These are phyloP conservation scores for Scleroderma citrinum DNA, from an alignment of 768 basidiomycete species.

Conservation along the genomic window DNA sequence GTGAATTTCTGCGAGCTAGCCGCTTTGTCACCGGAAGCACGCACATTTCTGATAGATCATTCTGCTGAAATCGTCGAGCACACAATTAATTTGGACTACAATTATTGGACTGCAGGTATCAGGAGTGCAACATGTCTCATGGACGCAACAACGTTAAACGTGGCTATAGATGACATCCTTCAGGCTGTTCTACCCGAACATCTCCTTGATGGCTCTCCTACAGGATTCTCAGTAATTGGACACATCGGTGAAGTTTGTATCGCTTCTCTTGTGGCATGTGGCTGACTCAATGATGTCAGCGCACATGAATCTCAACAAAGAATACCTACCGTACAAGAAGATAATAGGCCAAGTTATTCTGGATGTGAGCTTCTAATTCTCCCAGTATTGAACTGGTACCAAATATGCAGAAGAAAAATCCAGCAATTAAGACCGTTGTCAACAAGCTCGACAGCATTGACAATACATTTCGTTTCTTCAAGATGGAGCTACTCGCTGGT, in stretches of 20 bases:
- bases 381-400: not conserved
- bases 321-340: conserved; percentile 88
- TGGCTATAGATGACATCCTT: conserved; percentile 69
- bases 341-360: conserved; percentile 89
- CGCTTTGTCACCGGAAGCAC: conserved; percentile 53
- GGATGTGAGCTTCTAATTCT: conserved; percentile 52
- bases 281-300: conserved; percentile 40
- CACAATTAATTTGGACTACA: conserved; percentile 64
- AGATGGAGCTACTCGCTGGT: conserved; percentile 95
- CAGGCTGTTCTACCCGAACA: conserved; percentile 75
- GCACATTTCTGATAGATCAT: conserved; percentile 51
- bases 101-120: conserved; percentile 83
- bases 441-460: conserved; percentile 91
- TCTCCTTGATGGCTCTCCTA: conserved; percentile 72
- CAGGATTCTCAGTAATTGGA: conserved; percentile 82
- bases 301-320: conserved; percentile 84
- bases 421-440: conserved; percentile 77
- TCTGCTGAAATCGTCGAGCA: conserved; percentile 52
- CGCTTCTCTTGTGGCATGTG: not conserved
- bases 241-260: conserved; percentile 71
- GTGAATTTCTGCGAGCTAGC: conserved; percentile 46
- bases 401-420: conserved; percentile 68
- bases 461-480: conserved; percentile 83
- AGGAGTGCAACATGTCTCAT: conserved; percentile 1
- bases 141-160: not conserved